These are phyloP conservation scores for Ogataea dorogensis DNA, from an alignment of 805 yeast genomes.

Conservation along the genomic window DNA sequence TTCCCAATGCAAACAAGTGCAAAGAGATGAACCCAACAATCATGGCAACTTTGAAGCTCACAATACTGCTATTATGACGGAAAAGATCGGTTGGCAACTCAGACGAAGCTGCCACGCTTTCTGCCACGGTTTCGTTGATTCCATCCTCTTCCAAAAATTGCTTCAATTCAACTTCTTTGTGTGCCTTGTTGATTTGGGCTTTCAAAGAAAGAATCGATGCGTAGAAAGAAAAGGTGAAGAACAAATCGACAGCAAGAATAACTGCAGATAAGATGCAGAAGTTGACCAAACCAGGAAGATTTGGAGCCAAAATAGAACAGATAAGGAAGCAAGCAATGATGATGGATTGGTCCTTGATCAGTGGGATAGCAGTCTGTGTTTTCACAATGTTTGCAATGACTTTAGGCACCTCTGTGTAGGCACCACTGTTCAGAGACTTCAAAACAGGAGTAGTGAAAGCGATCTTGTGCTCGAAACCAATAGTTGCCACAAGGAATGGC, in stretches of 20 bases:
- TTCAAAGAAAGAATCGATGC: constrained; percentile 82
- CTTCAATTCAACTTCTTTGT: constrained; percentile 73
- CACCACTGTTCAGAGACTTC: constrained; percentile 35
- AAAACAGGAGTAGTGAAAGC: constrained; percentile 62
- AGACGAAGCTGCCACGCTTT: constrained; percentile 51
- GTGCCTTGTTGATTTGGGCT: constrained; percentile 83
- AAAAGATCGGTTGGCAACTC: constrained; percentile 31
- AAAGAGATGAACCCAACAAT: constrained; percentile 57
- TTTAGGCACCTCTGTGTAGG: constrained; percentile 31
- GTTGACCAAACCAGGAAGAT: constrained; percentile 70
- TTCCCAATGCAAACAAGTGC: constrained; percentile 67
- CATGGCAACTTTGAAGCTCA: constrained; percentile 59
- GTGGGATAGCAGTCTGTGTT: constrained; percentile 43
- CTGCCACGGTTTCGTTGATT: constrained; percentile 69
- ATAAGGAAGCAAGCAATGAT: constrained; percentile 68
- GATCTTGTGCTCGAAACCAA: constrained; percentile 88
- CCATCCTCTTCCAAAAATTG: constrained; percentile 93
- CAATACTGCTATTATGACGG: constrained; percentile 42
- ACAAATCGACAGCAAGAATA: constrained; percentile 66
- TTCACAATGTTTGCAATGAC: constrained; percentile 32
- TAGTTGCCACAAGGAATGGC: constrained; percentile 87
- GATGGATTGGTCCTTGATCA: constrained; percentile 73
- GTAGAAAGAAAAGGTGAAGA: constrained; percentile 76
- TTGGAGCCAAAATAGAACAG: constrained; percentile 63
- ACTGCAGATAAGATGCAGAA: constrained; percentile 75